These are phyloP conservation scores for Nicotiana rustica DNA, from an alignment of 305 asterid species.

Conservation along the genomic window DNA sequence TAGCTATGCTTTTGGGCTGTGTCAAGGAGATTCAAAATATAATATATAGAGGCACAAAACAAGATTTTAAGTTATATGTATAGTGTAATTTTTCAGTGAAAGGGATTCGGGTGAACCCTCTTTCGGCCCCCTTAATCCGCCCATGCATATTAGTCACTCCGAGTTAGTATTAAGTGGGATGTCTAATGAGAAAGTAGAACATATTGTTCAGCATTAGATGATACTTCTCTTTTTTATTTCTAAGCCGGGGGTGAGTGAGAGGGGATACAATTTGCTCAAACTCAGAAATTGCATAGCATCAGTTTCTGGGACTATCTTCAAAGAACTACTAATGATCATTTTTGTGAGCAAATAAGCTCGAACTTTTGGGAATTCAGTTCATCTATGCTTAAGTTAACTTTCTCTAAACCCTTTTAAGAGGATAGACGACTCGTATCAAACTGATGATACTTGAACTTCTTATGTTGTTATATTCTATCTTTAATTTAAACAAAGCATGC, in stretches of 20 bases:
- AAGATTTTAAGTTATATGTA: no score
- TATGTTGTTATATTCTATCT: not conserved
- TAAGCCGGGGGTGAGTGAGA: no score
- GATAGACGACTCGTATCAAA: not conserved
- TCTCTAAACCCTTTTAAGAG: not conserved
- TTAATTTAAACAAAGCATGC: not conserved
- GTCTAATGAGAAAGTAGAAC: not conserved
- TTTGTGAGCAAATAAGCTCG: not conserved
- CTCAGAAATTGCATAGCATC: no score
- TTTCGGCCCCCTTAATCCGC: no score
- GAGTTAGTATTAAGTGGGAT: not conserved
- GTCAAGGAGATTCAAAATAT: no score
- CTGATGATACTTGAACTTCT: not conserved
- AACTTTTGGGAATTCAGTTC: not conserved
- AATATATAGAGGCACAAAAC: no score
- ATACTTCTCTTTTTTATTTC: not conserved
- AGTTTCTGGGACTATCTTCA: no score
- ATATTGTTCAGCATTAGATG: not conserved
- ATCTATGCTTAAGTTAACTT: slow-evolving; percentile 1
- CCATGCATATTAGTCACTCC: not conserved
- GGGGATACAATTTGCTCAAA: no score
- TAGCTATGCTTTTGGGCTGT: no score
- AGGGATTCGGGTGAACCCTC: no score
- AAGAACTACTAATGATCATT: not conserved
- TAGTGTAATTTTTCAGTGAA: no score